Conservation (phyloP, 768 basidiomycete genomes). For the Hygrocybe punicea region DNA sequence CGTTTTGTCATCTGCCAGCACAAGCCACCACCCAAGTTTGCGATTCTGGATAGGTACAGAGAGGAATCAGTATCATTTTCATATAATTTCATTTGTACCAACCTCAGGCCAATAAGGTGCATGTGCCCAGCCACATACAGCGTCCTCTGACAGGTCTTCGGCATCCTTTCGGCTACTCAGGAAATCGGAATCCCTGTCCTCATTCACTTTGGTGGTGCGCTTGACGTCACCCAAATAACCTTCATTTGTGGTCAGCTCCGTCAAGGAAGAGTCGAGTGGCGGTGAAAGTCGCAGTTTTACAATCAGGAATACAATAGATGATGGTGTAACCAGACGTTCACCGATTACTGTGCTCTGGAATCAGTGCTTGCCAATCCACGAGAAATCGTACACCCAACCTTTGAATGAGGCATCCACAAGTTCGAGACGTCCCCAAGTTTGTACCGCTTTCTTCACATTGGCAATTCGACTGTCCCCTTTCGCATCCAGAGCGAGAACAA, state of each 20-base stretch:
- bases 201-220: conserved; percentile 44
- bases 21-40: conserved; percentile 89
- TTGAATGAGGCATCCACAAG: conserved; percentile 82
- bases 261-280: conserved; percentile 33
- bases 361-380: background rate
- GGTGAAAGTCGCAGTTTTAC: conserved; percentile 76
- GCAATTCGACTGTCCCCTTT: conserved; percentile 46
- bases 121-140: conserved; percentile 64
- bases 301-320: conserved; percentile 81
- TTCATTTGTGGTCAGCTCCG: conserved; percentile 33
- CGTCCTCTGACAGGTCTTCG: conserved; percentile 51
- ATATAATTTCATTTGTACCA: conserved; percentile 24
- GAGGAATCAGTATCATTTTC: background rate
- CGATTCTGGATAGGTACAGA: conserved; percentile 56
- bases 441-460: conserved; percentile 62
- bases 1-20: conserved; percentile 83
- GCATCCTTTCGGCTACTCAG: conserved; percentile 57
- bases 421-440: conserved; percentile 72
- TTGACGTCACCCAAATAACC: conserved; percentile 49
- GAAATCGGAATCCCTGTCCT: conserved; percentile 69
- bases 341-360: conserved; percentile 66
- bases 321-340: conserved; percentile 82
- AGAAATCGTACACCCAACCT: conserved; percentile 49
- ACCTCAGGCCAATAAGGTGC: conserved; percentile 92
- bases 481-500: conserved; percentile 49